Evolutionary conservation across 306 rosid species (phyloP).

Genomic region (Dryas drummondii): DNA sequence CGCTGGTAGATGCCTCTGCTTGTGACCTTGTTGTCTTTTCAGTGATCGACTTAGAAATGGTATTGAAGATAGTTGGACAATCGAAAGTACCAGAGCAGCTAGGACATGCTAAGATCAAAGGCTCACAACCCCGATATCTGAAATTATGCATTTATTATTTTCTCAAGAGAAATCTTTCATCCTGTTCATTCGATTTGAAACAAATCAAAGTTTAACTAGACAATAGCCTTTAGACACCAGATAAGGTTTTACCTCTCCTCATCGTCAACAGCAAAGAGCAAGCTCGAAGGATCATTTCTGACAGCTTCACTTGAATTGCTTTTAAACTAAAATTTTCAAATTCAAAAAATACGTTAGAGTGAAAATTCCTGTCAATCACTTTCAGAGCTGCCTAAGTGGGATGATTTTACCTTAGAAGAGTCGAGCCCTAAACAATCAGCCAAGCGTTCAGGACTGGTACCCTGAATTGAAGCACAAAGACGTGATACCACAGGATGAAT

Average conservation of each 20-base stretch:
- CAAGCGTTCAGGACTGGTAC: constrained; percentile 90
- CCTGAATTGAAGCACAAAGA: constrained; percentile 93
- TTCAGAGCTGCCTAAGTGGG: constrained; percentile 17
- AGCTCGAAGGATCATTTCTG: constrained; percentile 54
- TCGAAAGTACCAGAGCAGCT: constrained; percentile 70
- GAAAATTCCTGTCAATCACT: constrained; percentile 6
- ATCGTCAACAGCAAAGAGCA: constrained; percentile 58
- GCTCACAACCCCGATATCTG: constrained; percentile 81
- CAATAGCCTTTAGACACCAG: neutral
- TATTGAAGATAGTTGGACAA: constrained; percentile 67
- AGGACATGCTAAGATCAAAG: constrained; percentile 77
- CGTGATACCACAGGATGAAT: constrained; percentile 98
- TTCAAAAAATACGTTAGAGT: constrained; percentile 19
- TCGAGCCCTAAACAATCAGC: constrained; percentile 97
- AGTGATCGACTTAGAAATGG: constrained; percentile 44
- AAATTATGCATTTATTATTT: constrained; percentile 26
- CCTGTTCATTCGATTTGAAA: neutral
- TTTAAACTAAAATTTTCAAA: constrained; percentile 54
- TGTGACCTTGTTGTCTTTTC: constrained; percentile 42
- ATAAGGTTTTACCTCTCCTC: constrained; percentile 65
- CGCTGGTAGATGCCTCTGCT: constrained; percentile 40
- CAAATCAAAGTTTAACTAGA: no score
- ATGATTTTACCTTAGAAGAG: constrained; percentile 66
- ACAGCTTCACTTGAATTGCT: constrained; percentile 61
- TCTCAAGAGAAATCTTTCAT: constrained; percentile 7